phyloP scores from a whole-genome alignment of 768 basidiomycete genomes.

The Hericium erinaceus region DNA sequence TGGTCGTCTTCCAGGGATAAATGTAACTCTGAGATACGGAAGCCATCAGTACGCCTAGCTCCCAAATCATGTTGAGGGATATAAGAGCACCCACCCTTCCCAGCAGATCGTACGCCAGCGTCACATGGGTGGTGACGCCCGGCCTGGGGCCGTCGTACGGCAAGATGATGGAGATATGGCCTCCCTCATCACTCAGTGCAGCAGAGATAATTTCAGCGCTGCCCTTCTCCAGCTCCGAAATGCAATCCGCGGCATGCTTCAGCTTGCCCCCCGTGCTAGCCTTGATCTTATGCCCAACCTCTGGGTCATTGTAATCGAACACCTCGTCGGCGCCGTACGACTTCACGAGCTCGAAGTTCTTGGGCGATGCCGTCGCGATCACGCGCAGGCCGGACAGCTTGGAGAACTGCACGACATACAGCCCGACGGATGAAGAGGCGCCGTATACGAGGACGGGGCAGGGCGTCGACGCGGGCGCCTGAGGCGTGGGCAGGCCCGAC shows the following conservation, averaged over 20 bases:
- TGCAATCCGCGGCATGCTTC: conserved; percentile 12
- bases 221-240: background rate
- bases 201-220: background rate
- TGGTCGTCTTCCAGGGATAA: conserved; percentile 12
- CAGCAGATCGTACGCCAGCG: background rate
- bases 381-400: conserved; percentile 22
- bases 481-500: conserved; percentile 5
- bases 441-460: conserved; percentile 8
- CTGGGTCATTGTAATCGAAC: conserved; percentile 21
- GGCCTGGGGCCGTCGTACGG: background rate
- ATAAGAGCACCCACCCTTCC: background rate
- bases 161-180: background rate
- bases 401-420: conserved; percentile 24
- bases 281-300: conserved; percentile 17
- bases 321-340: conserved; percentile 24
- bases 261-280: conserved; percentile 12
- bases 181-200: conserved; percentile 8
- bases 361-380: conserved; percentile 23
- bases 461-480: background rate
- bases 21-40: conserved; percentile 4
- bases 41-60: background rate
- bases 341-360: conserved; percentile 23
- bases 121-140: background rate
- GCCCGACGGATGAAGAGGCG: conserved; percentile 25
- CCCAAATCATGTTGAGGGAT: background rate